Percentiles rank a stretch among this genome's conserved stretches.
phyloP scores from a whole-genome alignment of 2,329 filamentous ascomycete genomes.

The Arthroderma uncinatum region DNA sequence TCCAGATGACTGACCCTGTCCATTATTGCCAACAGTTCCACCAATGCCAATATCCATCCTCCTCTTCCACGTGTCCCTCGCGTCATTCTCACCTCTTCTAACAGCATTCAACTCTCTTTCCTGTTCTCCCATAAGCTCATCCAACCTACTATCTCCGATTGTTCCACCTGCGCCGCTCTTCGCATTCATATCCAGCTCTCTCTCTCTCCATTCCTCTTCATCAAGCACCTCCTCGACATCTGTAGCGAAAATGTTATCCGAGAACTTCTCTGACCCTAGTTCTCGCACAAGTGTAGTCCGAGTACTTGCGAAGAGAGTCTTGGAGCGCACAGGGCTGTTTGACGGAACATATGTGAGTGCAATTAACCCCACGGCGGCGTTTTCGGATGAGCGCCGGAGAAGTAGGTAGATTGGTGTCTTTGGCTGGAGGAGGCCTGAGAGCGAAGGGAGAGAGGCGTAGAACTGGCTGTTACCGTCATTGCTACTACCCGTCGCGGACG shows the following conservation, averaged over 20 bases:
- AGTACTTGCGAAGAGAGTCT: conserved; percentile 56
- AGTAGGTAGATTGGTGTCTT: conserved; percentile 51
- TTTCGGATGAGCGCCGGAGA: conserved; percentile 37
- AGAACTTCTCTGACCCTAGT: conserved; percentile 51
- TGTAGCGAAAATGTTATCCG: conserved; percentile 48
- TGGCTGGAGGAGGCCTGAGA: conserved; percentile 43
- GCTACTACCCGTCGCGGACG: conserved; percentile 17
- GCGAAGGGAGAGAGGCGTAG: conserved; percentile 39
- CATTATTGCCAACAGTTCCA: conserved; percentile 21
- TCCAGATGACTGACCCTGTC: conserved; percentile 27
- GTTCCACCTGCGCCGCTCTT: conserved; percentile 14
- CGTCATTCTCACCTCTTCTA: conserved; percentile 48
- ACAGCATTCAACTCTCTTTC: conserved; percentile 48
- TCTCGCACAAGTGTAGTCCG: conserved; percentile 49
- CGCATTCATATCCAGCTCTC: conserved; percentile 37
- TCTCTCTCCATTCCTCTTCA: conserved; percentile 44
- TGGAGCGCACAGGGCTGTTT: conserved; percentile 51
- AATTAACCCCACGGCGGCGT: conserved; percentile 31
- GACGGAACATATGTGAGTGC: conserved; percentile 55
- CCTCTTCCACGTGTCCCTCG: conserved; percentile 42
- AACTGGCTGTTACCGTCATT: conserved; percentile 32
- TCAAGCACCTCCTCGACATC: conserved; percentile 47
- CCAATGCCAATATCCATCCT: conserved; percentile 38
- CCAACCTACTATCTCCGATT: conserved; percentile 22
- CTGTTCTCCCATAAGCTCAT: conserved; percentile 50